Evolutionary conservation across 345 rosid genomes (phyloP).

Genomic region (Sisymbrium altissimum): DNA sequence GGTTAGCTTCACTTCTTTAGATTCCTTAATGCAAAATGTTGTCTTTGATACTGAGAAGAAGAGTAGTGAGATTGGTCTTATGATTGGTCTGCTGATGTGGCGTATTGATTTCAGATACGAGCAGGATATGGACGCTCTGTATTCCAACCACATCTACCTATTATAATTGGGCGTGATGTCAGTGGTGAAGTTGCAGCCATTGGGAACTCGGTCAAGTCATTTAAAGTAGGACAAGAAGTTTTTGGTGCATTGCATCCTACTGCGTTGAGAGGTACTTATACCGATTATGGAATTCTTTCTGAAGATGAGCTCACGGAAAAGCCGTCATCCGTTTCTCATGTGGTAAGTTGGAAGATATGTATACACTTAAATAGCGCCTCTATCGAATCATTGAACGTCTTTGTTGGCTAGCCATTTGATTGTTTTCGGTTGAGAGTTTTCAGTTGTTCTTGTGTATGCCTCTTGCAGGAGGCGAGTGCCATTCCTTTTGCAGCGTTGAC

Average conservation of each 20-base stretch:
- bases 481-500: constrained; percentile 96
- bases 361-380: not conserved
- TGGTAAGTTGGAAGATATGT: constrained; percentile 39
- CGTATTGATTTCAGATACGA: constrained; percentile 61
- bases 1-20: too few species aligned
- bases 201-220: constrained; percentile 59
- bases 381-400: not conserved
- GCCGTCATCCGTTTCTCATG: constrained; percentile 74
- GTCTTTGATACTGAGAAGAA: not conserved
- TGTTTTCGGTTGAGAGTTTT: not conserved
- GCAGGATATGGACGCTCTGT: constrained; percentile 97
- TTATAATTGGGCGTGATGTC: constrained; percentile 87
- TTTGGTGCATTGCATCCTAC: constrained; percentile 99
- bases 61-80: not conserved
- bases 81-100: not conserved
- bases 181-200: constrained; percentile 90
- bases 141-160: constrained; percentile 77
- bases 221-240: constrained; percentile 79
- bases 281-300: constrained; percentile 79
- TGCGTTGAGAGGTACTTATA: constrained; percentile 86
- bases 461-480: constrained; percentile 79
- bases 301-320: constrained; percentile 75
- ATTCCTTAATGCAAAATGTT: too few species aligned
- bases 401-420: not conserved
- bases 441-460: not conserved